Conservation (phyloP, 257 asterid genomes). For the Nicotiana knightiana region DNA sequence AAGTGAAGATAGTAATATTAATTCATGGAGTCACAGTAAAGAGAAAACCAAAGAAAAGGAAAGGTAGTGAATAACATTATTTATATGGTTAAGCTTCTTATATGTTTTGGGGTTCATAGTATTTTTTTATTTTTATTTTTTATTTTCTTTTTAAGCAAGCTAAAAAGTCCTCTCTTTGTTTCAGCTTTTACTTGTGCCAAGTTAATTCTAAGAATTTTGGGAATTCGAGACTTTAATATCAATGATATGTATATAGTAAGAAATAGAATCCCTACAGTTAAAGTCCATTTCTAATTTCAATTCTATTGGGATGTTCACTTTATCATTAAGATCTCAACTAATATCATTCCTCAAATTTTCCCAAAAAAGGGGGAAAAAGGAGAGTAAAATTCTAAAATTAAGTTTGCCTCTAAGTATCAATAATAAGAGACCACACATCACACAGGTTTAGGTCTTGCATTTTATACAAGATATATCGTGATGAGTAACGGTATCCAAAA, state of each 20-base stretch:
- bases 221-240: too few species aligned
- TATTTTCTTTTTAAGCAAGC: background rate
- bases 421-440: background rate
- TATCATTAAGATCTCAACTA: background rate
- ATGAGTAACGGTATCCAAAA: background rate
- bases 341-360: background rate
- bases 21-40: background rate
- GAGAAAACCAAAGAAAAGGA: background rate
- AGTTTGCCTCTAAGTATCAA: background rate
- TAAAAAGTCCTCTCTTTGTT: background rate
- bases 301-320: background rate
- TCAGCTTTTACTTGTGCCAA: background rate
- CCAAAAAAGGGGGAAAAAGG: background rate
- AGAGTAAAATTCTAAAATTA: background rate
- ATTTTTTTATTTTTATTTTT: too few species aligned
- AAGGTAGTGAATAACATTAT: background rate
- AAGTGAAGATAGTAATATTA: background rate
- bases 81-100: background rate
- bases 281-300: background rate
- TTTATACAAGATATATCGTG: background rate
- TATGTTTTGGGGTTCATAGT: background rate
- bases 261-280: background rate
- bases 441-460: background rate
- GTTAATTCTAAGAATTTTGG: background rate
- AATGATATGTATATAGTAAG: background rate